Conservation (phyloP, 2,329 filamentous ascomycete species). For the Dendryphion nanum region DNA sequence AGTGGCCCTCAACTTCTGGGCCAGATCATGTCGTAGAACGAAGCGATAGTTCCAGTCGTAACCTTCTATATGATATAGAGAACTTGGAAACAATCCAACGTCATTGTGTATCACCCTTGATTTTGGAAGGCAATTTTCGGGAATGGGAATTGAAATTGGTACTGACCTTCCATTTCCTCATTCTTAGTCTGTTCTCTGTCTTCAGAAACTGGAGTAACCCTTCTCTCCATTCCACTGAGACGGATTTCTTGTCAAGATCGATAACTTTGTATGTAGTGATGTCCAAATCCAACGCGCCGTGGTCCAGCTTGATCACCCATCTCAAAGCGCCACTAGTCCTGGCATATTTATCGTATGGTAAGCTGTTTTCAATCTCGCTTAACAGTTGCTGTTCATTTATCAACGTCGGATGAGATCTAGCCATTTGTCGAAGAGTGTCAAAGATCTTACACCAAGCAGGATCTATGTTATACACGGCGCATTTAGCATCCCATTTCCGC, state of each 20-base stretch:
- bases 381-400: background rate
- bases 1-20: background rate
- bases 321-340: background rate
- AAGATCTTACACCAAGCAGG: constrained; percentile 20
- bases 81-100: background rate
- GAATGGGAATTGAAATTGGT: too few relatives aligned
- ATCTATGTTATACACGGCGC: constrained; percentile 24
- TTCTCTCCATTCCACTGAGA: too few relatives aligned
- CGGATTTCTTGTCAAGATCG: background rate
- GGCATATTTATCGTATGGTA: background rate
- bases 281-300: background rate
- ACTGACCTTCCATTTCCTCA: background rate
- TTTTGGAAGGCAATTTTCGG: too few relatives aligned
- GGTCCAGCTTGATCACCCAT: background rate
- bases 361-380: background rate
- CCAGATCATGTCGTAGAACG: background rate
- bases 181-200: background rate
- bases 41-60: background rate
- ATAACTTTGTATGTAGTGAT: background rate
- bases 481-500: constrained; percentile 14
- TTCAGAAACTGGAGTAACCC: background rate
- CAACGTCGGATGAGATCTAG: background rate
- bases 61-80: background rate
- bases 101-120: background rate
- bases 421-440: too few relatives aligned